Percentiles rank a stretch among this genome's conserved stretches.
Evolutionary conservation across 352 stramenopile species (phyloP).

Genomic region (Phytophthora europaea): DNA sequence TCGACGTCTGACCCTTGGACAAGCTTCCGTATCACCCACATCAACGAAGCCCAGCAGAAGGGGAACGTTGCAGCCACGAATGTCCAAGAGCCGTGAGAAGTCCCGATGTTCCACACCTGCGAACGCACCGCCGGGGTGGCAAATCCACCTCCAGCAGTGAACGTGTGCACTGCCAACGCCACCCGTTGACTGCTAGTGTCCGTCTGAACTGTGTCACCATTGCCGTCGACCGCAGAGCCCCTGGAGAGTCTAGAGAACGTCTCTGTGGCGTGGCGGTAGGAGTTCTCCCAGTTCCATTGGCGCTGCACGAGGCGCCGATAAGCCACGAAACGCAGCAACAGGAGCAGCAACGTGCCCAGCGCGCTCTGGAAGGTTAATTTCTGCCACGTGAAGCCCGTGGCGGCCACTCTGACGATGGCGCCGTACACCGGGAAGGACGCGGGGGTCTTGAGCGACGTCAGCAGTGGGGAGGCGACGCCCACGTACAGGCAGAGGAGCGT

Average conservation of each 20-base stretch:
- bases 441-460: slow-evolving; percentile 40
- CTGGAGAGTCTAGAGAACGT: slow-evolving; percentile 43
- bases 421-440: slow-evolving; percentile 55
- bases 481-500: slow-evolving; percentile 48
- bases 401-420: slow-evolving; percentile 31
- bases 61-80: slow-evolving; percentile 52
- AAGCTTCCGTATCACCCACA: slow-evolving; percentile 24
- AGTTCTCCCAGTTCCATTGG: slow-evolving; percentile 59
- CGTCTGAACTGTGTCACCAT: background rate
- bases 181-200: background rate
- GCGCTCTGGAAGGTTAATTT: slow-evolving; percentile 50
- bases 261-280: slow-evolving; percentile 40
- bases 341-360: slow-evolving; percentile 25
- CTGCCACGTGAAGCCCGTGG: slow-evolving; percentile 29
- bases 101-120: slow-evolving; percentile 33
- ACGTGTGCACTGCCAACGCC: slow-evolving; percentile 34
- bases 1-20: slow-evolving; percentile 7
- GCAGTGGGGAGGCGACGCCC: slow-evolving; percentile 53
- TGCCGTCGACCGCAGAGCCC: slow-evolving; percentile 3
- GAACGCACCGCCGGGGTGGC: slow-evolving; percentile 20
- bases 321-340: slow-evolving; percentile 51
- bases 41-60: slow-evolving; percentile 41
- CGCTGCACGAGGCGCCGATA: slow-evolving; percentile 50
- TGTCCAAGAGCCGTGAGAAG: slow-evolving; percentile 65
- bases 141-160: slow-evolving; percentile 18